phyloP scores from a whole-genome alignment of 768 basidiomycete genomes.

The Dioszegia hungarica region DNA sequence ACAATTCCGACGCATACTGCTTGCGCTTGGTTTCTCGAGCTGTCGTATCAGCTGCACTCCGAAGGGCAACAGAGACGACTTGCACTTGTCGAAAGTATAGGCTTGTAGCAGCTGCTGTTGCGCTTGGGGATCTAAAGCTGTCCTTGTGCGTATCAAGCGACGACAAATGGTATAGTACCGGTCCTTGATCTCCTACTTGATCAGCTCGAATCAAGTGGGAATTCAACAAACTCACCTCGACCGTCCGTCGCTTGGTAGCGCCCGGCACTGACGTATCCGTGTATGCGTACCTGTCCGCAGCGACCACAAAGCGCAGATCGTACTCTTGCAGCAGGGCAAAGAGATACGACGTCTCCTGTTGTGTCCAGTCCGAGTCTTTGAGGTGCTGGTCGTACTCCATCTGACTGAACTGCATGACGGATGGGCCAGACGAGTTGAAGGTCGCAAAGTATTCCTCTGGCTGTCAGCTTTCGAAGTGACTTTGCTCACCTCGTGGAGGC shows the following conservation, averaged over 20 bases:
- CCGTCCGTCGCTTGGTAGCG: slow-evolving; percentile 50
- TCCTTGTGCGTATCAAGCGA: slow-evolving; percentile 74
- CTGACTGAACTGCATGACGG: slow-evolving; percentile 58
- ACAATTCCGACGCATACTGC: slow-evolving; percentile 78
- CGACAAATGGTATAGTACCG: slow-evolving; percentile 89
- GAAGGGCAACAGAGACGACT: slow-evolving; percentile 7
- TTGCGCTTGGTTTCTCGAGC: slow-evolving; percentile 85
- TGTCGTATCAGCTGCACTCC: slow-evolving; percentile 41
- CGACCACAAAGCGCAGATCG: slow-evolving; percentile 82
- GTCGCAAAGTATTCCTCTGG: slow-evolving; percentile 64
- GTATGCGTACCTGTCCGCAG: slow-evolving; percentile 83
- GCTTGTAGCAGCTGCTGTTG: slow-evolving; percentile 65
- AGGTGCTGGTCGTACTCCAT: slow-evolving; percentile 82
- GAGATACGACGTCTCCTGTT: slow-evolving; percentile 89
- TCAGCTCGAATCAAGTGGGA: background rate
- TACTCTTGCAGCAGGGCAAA: slow-evolving; percentile 74
- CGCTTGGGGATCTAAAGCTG: slow-evolving; percentile 77
- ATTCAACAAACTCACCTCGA: slow-evolving; percentile 59
- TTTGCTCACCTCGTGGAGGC: background rate
- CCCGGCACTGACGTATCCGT: slow-evolving; percentile 22
- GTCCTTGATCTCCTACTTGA: slow-evolving; percentile 76
- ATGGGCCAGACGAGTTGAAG: slow-evolving; percentile 62
- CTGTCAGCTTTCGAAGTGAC: background rate
- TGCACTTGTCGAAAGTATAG: slow-evolving; percentile 85
- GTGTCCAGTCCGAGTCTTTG: slow-evolving; percentile 81